Base-by-base conservation (phyloP, 345 rosid species). In the Lepidium aucheri region DNA sequence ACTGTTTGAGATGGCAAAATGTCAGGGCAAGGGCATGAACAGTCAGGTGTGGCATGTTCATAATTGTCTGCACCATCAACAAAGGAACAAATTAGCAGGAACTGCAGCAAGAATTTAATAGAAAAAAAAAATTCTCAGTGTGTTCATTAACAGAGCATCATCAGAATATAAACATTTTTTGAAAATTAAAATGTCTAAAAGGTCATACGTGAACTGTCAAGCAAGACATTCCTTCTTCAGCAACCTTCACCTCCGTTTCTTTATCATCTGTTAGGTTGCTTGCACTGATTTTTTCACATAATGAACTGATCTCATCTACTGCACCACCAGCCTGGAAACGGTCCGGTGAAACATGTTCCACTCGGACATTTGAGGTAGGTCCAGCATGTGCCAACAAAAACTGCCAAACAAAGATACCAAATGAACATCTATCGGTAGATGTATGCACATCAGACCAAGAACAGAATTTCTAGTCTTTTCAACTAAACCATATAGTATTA, bases 11-110 rank as follows among this genome's bases (percentile, higher is more conserved):
- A 69, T 93, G 92, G 72, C 80, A 69, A 43, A 77, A 64, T 3
- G 80, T 80, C 77, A 90, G 81, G 62, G 94, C 92, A 60, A 93
- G 76, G 41, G 96, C 97, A 79, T 84, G 87, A 77, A 88, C 79
- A 65, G 88, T 88, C 84, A 90, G 81, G 84, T 82, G 78, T 46
- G 97, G 96, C 94, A 93, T 86, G 76, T 81, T 81, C 80, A 75
- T 82, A 40, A 90, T 74, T 74, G 77, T 85, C 96, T 93, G 80
- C 42, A 72, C 22, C 54, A 61, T 30, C 70, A 66, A 46, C 32
- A 53, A 58, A 41, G 20, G 50, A 50, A 44, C 6, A 64, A 24
- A 62, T 61, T 67, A 45, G 45, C 44, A 53, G 45, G 26, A 34
- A 18, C 8, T 15, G 12, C 35, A 65, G 45, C 50, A 44, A 70